Evolutionary conservation across 345 rosid genomes (phyloP).

Genomic region (Populus pruinosa): DNA sequence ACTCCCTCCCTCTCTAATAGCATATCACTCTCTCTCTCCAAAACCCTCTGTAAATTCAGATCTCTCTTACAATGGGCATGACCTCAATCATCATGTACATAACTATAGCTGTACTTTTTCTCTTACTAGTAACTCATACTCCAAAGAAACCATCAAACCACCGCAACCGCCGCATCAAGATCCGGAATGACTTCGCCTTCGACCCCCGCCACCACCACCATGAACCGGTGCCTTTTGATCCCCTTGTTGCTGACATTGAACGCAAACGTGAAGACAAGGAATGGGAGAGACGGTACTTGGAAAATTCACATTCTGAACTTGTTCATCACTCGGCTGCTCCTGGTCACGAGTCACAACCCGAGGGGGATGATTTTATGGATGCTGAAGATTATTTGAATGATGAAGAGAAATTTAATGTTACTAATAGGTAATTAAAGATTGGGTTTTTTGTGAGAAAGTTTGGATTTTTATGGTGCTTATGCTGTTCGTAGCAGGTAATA

Average conservation of each 20-base stretch:
- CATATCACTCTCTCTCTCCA: not conserved
- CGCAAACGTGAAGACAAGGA: conserved; percentile 75
- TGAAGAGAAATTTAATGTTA: conserved; percentile 79
- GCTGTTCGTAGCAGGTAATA: not conserved
- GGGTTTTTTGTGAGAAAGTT: not conserved
- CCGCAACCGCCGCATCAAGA: conserved; percentile 30
- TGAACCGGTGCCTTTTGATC: conserved; percentile 62
- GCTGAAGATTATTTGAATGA: conserved; percentile 93
- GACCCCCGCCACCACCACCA: conserved; percentile 29
- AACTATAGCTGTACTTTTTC: conserved; percentile 16
- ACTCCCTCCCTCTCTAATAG: not conserved
- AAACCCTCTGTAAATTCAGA: not conserved
- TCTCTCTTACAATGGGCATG: conserved; percentile 12
- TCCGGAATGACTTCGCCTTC: conserved; percentile 32
- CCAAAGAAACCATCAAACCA: conserved; percentile 13
- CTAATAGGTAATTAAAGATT: conserved; percentile 43
- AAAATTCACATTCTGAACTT: conserved; percentile 57
- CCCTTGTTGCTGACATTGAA: conserved; percentile 69
- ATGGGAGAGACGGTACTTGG: conserved; percentile 75
- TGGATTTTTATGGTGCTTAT: not conserved
- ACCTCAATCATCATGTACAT: conserved; percentile 21
- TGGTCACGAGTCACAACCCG: conserved; percentile 76
- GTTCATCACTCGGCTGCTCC: conserved; percentile 37
- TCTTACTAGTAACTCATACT: conserved; percentile 22
- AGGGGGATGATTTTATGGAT: conserved; percentile 90